Evolutionary conservation across 2,329 filamentous ascomycete genomes (phyloP), one percentile per base, ranked within the genome.

Genomic region (Monosporascus sp.): DNA sequence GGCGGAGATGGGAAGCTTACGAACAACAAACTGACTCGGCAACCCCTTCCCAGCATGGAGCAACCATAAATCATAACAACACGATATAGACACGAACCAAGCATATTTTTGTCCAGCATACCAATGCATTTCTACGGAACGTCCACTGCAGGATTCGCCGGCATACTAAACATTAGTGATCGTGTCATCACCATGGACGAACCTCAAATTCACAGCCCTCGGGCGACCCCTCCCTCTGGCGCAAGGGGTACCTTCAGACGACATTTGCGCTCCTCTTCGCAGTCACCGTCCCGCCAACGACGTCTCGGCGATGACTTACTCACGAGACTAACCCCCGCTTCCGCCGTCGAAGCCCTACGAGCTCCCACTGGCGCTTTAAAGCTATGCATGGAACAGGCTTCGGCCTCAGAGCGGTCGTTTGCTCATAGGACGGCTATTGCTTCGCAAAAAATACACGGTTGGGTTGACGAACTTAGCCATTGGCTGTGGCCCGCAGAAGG

Each of bases 371-470:
- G 78, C 37, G 68, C 74, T 42, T 66, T 86, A 18, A 79, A 78
- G 63, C 65, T 70, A 47, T 88, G 84, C 64, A 78, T 90, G 54
- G 80, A 84, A 55, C 74, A 74, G 37, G 82, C 86, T 17, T 84
- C 85, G 1, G 71, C 77, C 3, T 72, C 80, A 24, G 87, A 93
- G 69, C 82, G 86, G 61, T 84, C 86, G 17, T 84, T 93, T 68
- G 88, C 85, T 42, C 76, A 86, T 62, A 80, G 83, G 56, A 85
- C 88, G 44, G 88, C 88, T 42, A 70, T 84, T 55, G 85, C 87
- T 17, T 87, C 87, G 14, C 82, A 86, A 61, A 84, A 81, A 57
- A 82, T 94, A 56, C 80, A 86, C 68, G 79, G 82, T 63, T 94
- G 89, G 89, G 76, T 88, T 25, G 75, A 82, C n/a, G 89, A 94